phyloP scores from a whole-genome alignment of 768 basidiomycete genomes.

The Pisolithus microcarpus region DNA sequence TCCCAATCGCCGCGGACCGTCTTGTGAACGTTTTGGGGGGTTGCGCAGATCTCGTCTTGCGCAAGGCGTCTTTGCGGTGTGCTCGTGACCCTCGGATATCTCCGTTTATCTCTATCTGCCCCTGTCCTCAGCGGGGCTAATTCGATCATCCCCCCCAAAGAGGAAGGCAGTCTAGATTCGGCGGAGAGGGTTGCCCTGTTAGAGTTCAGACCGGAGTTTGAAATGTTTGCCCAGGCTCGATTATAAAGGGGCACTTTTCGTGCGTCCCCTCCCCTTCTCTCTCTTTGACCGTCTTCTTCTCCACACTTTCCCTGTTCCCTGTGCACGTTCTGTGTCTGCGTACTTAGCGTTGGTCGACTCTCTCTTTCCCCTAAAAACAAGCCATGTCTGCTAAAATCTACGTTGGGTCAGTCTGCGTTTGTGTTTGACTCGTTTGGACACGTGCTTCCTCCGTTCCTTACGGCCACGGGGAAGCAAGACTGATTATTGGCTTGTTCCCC shows the following conservation, averaged over 20 bases:
- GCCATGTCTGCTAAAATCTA: conserved; percentile 82
- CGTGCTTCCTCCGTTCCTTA: conserved; percentile 37
- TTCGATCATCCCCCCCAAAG: conserved; percentile 14
- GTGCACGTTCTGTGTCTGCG: conserved; percentile 50
- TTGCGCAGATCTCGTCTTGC: background rate
- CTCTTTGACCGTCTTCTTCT: conserved; percentile 31
- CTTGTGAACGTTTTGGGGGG: background rate
- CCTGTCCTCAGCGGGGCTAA: conserved; percentile 8
- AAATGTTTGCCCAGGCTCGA: conserved; percentile 26
- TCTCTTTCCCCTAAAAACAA: conserved; percentile 14
- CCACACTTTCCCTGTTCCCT: conserved; percentile 42
- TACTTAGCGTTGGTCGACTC: conserved; percentile 33
- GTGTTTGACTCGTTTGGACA: conserved; percentile 37
- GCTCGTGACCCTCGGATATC: conserved; percentile 1
- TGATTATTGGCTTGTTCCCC: conserved; percentile 40
- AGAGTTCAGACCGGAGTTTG: conserved; percentile 43
- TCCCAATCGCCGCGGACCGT: too few species aligned
- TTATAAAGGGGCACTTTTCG: conserved; percentile 38
- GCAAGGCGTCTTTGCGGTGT: background rate
- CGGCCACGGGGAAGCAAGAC: conserved; percentile 40
- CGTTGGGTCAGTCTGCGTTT: conserved; percentile 84
- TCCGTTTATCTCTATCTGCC: conserved; percentile 1
- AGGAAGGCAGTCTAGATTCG: conserved; percentile 20
- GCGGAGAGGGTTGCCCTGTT: conserved; percentile 7
- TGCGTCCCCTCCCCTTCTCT: conserved; percentile 17